Evolutionary conservation across 164 flowering plant genomes (phyloP).

Genomic region (Saururus chinensis): DNA sequence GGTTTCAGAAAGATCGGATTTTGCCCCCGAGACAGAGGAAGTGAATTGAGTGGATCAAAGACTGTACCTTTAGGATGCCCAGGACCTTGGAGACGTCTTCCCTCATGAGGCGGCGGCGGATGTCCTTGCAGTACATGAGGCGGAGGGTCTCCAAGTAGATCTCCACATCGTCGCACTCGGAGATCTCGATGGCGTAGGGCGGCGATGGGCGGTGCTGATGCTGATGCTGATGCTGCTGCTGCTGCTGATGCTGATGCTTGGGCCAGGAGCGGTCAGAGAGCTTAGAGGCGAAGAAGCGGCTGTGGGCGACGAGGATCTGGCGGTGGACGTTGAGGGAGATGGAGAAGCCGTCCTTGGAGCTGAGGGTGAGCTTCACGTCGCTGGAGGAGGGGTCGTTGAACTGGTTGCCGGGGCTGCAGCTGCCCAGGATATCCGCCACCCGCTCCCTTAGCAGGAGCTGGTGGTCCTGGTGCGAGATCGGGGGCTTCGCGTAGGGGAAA

Average conservation of each 20-base stretch:
- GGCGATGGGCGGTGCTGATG: conserved; percentile 3
- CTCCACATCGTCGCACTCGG: conserved; percentile 86
- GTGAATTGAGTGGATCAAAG: not conserved
- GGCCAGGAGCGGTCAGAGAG: conserved; percentile 43
- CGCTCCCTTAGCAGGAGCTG: conserved; percentile 46
- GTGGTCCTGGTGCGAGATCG: conserved; percentile 29
- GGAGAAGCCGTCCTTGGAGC: conserved; percentile 64
- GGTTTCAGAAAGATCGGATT: not conserved
- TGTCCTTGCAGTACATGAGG: conserved; percentile 82
- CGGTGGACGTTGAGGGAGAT: conserved; percentile 57
- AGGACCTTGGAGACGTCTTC: conserved; percentile 81
- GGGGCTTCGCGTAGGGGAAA: not conserved
- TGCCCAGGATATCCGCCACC: conserved; percentile 39
- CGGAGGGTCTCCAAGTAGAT: conserved; percentile 66
- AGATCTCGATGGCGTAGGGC: conserved; percentile 62
- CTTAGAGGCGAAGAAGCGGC: conserved; percentile 67
- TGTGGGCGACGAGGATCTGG: conserved; percentile 62
- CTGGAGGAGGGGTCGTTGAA: conserved; percentile 58
- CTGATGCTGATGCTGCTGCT: too few relatives aligned
- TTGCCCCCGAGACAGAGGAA: not conserved
- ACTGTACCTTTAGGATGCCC: conserved; percentile 68
- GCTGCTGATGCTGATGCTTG: too few relatives aligned
- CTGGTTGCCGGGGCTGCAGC: conserved; percentile 63
- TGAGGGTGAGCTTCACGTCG: conserved; percentile 68
- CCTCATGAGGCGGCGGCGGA: conserved; percentile 70